Conservation (phyloP, 2,329 filamentous ascomycete genomes). For the Magnaporthiopsis rhizophila region DNA sequence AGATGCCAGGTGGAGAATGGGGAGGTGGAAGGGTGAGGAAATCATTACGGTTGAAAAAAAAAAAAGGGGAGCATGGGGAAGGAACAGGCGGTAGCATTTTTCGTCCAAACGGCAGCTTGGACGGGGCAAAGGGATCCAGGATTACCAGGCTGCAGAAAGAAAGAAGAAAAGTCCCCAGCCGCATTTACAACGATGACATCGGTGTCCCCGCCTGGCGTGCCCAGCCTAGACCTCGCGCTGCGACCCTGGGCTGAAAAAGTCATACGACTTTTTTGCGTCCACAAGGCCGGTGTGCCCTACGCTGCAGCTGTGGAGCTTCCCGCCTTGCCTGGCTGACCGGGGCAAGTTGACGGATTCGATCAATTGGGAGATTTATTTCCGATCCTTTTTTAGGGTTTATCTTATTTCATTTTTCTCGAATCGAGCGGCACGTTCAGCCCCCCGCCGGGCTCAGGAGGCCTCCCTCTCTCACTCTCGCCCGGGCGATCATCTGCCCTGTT, state of each 20-base stretch:
- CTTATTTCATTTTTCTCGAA: not conserved
- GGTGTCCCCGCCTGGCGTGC: too few relatives aligned
- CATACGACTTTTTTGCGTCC: not conserved
- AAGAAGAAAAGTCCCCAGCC: too few relatives aligned
- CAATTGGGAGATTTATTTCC: not conserved
- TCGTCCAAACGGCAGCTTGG: not conserved
- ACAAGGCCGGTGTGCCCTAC: too few relatives aligned
- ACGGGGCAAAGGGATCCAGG: too few relatives aligned
- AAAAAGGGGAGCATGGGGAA: not conserved
- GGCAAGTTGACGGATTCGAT: slow-evolving; percentile 1
- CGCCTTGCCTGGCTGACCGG: not conserved
- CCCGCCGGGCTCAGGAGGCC: not conserved
- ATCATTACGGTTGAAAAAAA: not conserved
- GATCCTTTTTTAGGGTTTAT: not conserved
- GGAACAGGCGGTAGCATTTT: not conserved
- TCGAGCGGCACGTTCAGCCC: not conserved
- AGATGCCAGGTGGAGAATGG: not conserved
- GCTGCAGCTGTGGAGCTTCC: not conserved
- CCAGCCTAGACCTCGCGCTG: too few relatives aligned
- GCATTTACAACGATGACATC: not conserved
- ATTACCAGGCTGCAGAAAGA: too few relatives aligned
- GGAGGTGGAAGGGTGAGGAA: too few relatives aligned
- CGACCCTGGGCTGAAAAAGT: not conserved
- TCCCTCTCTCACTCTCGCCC: not conserved
- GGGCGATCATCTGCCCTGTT: not conserved